These are phyloP conservation scores for Candida anutae DNA, from an alignment of 1,139 yeast genomes.

Conservation along the genomic window DNA sequence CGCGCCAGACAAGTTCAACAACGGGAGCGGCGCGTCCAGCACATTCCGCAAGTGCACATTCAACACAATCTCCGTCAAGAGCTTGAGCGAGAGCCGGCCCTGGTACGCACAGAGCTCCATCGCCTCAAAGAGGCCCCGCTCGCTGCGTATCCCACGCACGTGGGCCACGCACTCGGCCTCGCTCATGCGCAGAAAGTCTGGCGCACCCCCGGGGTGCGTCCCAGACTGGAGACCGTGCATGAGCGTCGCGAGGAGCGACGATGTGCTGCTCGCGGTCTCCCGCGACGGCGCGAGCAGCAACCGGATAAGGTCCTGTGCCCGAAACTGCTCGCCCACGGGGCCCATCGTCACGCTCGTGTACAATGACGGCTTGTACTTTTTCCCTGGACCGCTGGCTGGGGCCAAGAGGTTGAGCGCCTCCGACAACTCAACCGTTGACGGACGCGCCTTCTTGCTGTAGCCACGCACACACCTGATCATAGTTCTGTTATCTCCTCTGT, in stretches of 20 bases:
- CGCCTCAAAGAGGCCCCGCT: conserved; percentile 21
- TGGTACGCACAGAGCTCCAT: conserved; percentile 20
- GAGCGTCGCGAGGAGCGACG: conserved; percentile 13
- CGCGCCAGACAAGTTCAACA: conserved; percentile 4
- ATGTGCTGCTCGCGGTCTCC: conserved; percentile 6
- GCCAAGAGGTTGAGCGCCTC: conserved; percentile 35
- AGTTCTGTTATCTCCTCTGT: too few species aligned
- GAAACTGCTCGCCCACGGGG: conserved; percentile 22
- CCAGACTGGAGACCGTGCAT: conserved; percentile 13
- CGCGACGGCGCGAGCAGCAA: conserved; percentile 7
- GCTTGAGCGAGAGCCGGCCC: conserved; percentile 16
- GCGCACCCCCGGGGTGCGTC: conserved; percentile 4
- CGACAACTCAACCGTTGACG: conserved; percentile 23
- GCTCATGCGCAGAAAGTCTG: conserved; percentile 10
- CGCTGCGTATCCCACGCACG: conserved; percentile 15
- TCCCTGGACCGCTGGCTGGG: conserved; percentile 9
- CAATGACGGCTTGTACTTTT: conserved; percentile 29
- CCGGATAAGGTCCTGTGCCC: conserved; percentile 9
- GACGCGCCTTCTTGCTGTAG: conserved; percentile 5
- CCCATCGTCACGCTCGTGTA: conserved; percentile 25
- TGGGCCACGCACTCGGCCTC: conserved; percentile 14
- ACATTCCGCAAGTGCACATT: conserved; percentile 19
- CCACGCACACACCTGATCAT: too few species aligned
- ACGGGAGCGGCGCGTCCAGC: conserved; percentile 14
- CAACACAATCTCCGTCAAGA: conserved; percentile 21